Conservation (phyloP, 257 asterid species). For the Gardenia jasminoides region DNA sequence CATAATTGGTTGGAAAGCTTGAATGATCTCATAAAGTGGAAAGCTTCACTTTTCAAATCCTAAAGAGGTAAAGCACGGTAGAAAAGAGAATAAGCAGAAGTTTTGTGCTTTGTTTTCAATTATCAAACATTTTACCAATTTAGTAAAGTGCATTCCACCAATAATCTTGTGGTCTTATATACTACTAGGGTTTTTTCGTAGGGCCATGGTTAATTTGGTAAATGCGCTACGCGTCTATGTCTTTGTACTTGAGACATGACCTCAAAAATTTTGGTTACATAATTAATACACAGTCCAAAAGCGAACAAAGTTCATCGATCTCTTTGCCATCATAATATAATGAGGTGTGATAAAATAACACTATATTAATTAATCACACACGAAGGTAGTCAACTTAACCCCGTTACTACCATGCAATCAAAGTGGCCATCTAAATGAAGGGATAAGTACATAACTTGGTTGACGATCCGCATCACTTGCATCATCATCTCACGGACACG, state of each 20-base stretch:
- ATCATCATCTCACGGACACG: background rate
- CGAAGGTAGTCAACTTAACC: background rate
- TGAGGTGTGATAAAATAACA: no score
- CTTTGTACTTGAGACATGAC: background rate
- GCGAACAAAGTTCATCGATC: no score
- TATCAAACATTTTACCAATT: background rate
- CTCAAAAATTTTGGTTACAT: background rate
- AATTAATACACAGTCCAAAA: background rate
- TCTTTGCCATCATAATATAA: no score
- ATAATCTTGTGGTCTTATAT: no score
- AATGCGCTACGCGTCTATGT: background rate
- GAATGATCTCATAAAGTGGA: background rate
- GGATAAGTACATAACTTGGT: background rate
- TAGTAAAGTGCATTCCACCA: no score
- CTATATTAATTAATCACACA: no score
- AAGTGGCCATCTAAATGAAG: background rate
- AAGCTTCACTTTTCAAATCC: background rate
- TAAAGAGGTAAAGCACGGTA: background rate
- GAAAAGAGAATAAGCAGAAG: background rate
- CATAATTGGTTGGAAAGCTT: background rate
- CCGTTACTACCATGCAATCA: constrained; percentile 4
- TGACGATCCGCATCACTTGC: background rate
- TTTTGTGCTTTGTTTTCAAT: background rate
- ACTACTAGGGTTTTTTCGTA: background rate
- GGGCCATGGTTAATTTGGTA: background rate